phyloP scores from a whole-genome alignment of 192 early-diverging fungal genomes.

The Spizellomyces punctatus region DNA sequence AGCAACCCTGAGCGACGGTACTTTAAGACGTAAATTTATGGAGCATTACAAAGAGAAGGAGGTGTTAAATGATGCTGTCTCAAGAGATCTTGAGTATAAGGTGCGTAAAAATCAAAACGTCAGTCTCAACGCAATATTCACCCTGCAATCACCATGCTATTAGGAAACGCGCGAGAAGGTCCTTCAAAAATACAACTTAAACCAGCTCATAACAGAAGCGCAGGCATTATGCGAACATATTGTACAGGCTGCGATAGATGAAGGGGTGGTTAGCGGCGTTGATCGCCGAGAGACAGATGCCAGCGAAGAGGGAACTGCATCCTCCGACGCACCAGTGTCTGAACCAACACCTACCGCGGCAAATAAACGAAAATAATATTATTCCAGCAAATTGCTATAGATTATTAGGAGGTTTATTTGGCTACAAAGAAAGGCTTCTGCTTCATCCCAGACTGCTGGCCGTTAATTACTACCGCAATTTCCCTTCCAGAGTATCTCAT shows the following conservation, averaged over 20 bases:
- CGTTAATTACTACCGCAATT: no score
- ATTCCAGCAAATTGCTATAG: no score
- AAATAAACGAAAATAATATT: no score
- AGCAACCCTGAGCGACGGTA: slow-evolving; percentile 28
- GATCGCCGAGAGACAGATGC: no score
- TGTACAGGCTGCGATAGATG: slow-evolving; percentile 26
- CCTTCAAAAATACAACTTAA: slow-evolving; percentile 27
- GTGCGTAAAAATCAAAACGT: slow-evolving; percentile 10
- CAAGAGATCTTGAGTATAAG: slow-evolving; percentile 34
- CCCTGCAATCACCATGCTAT: background rate
- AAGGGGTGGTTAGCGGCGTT: slow-evolving; percentile 15
- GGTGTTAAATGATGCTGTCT: slow-evolving; percentile 26
- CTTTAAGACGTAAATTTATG: slow-evolving; percentile 31
- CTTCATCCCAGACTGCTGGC: no score
- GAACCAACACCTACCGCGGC: no score
- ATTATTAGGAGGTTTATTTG: no score
- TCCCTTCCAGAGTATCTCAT: no score
- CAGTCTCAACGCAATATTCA: background rate
- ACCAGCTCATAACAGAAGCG: slow-evolving; percentile 25
- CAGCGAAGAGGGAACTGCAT: no score
- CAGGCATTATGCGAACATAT: slow-evolving; percentile 14
- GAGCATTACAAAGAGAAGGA: slow-evolving; percentile 37
- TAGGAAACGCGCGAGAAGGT: slow-evolving; percentile 36
- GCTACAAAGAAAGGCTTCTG: no score
- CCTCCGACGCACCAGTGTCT: no score